Evolutionary conservation across 176 grass and related monocot genomes (phyloP), one percentile per base, ranked within the genome.

Genomic region (Metroxylon sagu): DNA sequence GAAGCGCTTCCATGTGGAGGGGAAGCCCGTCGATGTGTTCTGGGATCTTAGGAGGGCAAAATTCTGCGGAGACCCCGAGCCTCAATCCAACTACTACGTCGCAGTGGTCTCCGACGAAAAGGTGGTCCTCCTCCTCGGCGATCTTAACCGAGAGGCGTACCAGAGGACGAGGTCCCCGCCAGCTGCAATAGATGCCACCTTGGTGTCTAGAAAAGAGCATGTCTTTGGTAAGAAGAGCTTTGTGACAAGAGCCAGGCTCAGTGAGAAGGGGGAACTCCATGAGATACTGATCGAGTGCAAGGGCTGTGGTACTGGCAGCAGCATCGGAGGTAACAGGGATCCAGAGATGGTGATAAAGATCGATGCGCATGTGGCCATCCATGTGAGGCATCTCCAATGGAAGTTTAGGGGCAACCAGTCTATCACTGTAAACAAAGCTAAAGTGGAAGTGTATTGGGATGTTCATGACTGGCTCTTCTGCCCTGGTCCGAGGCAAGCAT

Each of bases 351-450:
- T 85, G 75, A 76, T 95, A 70, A 85, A 56, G 60, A 82, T 95
- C 26, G 85, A 95, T 52, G 89, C 81, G 19, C 75, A 85, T 60
- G 64, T 82, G 48, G 81, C 77, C 1, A 79, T 95, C 25, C 74
- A 80, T n/a, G 89, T 95, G 71, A 89, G 80, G 78, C 89, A 95
- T 19, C 81, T 95, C 35, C 89, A 95, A 28, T 95, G 85, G 89
- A 95, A 95, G 75, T 95, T 95, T 54, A 4, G 89, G 49, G 85
- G 89, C 5, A 95, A 95, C 64, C 85, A 95, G 27, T 85, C 85
- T 0, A 71, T 95, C 0, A 95, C 89, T 0, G 86, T 95, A 25
- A 81, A 81, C 39, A 62, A 76, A 26, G 85, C 85, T 4, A 85
- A 81, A 56, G 82, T 95, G 64, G 89, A 95, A 71, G 81, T 89